Evolutionary conservation across 2,329 filamentous ascomycete species (phyloP).

Genomic region (Cordyceps cateniannulata): DNA sequence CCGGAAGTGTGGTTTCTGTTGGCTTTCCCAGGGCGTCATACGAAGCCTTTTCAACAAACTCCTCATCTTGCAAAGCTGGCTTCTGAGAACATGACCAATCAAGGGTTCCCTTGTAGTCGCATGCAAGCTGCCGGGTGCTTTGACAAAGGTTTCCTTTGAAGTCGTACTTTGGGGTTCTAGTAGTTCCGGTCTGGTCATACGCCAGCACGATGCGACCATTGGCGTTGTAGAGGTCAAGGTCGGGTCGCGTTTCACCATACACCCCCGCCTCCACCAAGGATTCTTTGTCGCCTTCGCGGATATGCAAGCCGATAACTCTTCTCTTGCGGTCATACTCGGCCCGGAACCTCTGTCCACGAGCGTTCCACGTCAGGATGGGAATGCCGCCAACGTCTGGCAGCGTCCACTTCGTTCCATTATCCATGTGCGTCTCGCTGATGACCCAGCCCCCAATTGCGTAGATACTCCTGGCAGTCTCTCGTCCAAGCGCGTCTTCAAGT

Average conservation of each 20-base stretch:
- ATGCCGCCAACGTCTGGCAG: background rate
- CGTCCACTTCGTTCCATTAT: slow-evolving; percentile 7
- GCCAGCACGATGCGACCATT: slow-evolving; percentile 7
- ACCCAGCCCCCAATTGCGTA: slow-evolving; percentile 6
- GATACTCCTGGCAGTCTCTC: background rate
- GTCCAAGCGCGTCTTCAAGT: background rate
- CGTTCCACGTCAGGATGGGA: slow-evolving; percentile 5
- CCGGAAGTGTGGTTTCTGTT: slow-evolving; percentile 3
- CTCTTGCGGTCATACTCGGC: slow-evolving; percentile 9
- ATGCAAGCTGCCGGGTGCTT: background rate
- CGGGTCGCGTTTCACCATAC: slow-evolving; percentile 2
- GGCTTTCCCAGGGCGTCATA: slow-evolving; percentile 10
- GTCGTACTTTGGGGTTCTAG: slow-evolving; percentile 6
- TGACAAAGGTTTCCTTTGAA: slow-evolving; percentile 9
- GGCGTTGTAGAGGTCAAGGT: slow-evolving; percentile 6
- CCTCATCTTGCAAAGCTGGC: background rate
- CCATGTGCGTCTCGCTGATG: slow-evolving; percentile 4
- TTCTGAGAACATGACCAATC: background rate
- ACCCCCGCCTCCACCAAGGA: slow-evolving; percentile 1
- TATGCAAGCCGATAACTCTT: background rate
- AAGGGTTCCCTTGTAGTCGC: slow-evolving; percentile 3
- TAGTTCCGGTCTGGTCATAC: slow-evolving; percentile 9
- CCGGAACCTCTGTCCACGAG: slow-evolving; percentile 1
- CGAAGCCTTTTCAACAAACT: background rate
- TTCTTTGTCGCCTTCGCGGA: background rate